Evolutionary conservation across 1,284 basidiomycete genomes (phyloP).

Genomic region (Ustilago lituana): DNA sequence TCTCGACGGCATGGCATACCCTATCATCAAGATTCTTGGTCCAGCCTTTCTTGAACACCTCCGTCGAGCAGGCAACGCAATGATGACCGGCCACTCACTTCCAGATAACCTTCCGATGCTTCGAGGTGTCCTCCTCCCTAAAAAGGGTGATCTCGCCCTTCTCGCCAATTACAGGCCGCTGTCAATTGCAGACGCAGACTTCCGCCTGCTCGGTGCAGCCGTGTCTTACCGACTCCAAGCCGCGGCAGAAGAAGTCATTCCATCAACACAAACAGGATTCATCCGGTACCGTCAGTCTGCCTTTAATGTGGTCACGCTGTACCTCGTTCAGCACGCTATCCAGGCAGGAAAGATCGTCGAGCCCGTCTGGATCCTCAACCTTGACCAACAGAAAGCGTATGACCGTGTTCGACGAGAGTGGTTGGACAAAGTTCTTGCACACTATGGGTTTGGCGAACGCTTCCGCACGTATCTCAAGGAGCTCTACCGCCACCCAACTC

Average conservation of each 20-base stretch:
- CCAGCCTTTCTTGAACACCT: not conserved
- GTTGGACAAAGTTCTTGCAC: not conserved
- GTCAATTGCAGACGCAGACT: constrained; percentile 2
- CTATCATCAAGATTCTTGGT: not conserved
- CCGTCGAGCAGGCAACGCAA: no score
- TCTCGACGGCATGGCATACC: constrained; percentile 5
- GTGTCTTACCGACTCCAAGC: constrained; percentile 4
- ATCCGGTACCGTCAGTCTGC: constrained; percentile 5
- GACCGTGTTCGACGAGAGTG: constrained; percentile 1
- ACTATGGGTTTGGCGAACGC: constrained; percentile 8
- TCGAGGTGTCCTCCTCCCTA: constrained; percentile 6
- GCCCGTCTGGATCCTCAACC: constrained; percentile 13
- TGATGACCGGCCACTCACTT: constrained; percentile 5
- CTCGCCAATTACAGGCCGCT: constrained; percentile 8
- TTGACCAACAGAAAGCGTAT: no score
- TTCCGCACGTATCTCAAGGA: no score
- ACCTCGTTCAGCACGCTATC: constrained; percentile 9
- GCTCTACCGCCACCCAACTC: no score
- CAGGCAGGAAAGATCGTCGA: not conserved
- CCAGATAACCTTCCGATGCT: constrained; percentile 8
- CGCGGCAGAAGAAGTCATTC: constrained; percentile 7
- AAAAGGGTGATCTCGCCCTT: constrained; percentile 2
- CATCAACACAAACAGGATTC: constrained; percentile 7
- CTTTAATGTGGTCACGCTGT: constrained; percentile 3
- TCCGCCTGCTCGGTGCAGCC: constrained; percentile 4